These are phyloP conservation scores for Stagonosporopsis tanaceti DNA, from an alignment of 2,329 filamentous ascomycete species.

Conservation along the genomic window DNA sequence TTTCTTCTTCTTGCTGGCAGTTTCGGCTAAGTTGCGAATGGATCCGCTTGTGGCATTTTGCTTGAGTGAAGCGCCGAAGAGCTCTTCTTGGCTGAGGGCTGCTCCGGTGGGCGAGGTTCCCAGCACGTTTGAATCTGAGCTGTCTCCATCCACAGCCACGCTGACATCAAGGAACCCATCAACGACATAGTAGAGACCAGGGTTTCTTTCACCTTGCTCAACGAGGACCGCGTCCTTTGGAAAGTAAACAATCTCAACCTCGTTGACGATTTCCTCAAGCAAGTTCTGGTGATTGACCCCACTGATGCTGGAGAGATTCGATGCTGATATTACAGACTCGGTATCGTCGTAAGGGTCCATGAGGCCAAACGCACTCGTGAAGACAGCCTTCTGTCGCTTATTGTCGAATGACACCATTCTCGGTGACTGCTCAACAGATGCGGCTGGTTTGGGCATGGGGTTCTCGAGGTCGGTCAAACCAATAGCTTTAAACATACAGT, in stretches of 20 bases:
- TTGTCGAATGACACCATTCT: constrained; percentile 84
- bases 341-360: constrained; percentile 84
- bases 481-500: constrained; percentile 95
- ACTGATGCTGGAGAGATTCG: constrained; percentile 56
- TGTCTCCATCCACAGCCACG: constrained; percentile 74
- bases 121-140: constrained; percentile 53
- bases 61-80: constrained; percentile 42
- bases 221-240: constrained; percentile 93
- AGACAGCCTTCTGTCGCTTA: constrained; percentile 78
- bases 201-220: constrained; percentile 96
- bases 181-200: constrained; percentile 95
- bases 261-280: constrained; percentile 83
- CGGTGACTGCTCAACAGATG: constrained; percentile 85
- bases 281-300: constrained; percentile 70
- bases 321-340: constrained; percentile 75
- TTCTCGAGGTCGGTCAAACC: constrained; percentile 77
- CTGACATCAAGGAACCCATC: constrained; percentile 96
- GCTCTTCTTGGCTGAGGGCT: constrained; percentile 47
- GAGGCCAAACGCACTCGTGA: constrained; percentile 88
- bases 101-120: constrained; percentile 50
- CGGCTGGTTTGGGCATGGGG: constrained; percentile 65
- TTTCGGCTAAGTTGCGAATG: constrained; percentile 38
- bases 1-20: constrained; percentile 55
- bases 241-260: constrained; percentile 97
- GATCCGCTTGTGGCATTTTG: constrained; percentile 38